These are phyloP conservation scores for Ganoderma lingzhi DNA, from an alignment of 1,284 basidiomycete genomes.

Conservation along the genomic window DNA sequence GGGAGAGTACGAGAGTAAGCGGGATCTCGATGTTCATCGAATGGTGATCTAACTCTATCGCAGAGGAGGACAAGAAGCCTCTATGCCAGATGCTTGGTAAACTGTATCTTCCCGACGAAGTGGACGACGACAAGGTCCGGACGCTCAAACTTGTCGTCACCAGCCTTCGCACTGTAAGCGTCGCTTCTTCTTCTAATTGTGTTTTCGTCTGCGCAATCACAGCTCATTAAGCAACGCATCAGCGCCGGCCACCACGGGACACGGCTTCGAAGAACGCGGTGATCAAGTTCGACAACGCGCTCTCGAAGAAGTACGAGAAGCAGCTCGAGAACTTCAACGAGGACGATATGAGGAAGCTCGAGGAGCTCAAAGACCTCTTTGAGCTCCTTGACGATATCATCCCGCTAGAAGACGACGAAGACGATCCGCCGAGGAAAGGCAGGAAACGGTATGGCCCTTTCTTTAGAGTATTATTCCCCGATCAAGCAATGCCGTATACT, in stretches of 20 bases:
- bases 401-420: conserved; percentile 57
- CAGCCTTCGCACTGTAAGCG: conserved; percentile 66
- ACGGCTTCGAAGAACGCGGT: conserved; percentile 76
- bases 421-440: conserved; percentile 50
- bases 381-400: conserved; percentile 68
- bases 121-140: conserved; percentile 68
- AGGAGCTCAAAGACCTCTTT: conserved; percentile 69
- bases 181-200: background rate
- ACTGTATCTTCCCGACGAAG: conserved; percentile 75
- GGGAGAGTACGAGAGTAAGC: conserved; percentile 53
- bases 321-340: conserved; percentile 74
- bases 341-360: conserved; percentile 68
- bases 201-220: background rate
- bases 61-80: conserved; percentile 85
- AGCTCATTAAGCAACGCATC: conserved; percentile 10
- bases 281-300: conserved; percentile 65
- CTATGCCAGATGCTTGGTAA: conserved; percentile 84
- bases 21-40: background rate
- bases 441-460: conserved; percentile 41
- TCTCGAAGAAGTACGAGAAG: conserved; percentile 65
- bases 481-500: conserved; percentile 3
- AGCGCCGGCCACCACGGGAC: conserved; percentile 82
- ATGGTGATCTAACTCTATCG: background rate
- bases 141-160: conserved; percentile 68
- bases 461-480: background rate